Conservation (phyloP, 371 early-diverging fungal species). For the Zancudomyces culisetae region DNA sequence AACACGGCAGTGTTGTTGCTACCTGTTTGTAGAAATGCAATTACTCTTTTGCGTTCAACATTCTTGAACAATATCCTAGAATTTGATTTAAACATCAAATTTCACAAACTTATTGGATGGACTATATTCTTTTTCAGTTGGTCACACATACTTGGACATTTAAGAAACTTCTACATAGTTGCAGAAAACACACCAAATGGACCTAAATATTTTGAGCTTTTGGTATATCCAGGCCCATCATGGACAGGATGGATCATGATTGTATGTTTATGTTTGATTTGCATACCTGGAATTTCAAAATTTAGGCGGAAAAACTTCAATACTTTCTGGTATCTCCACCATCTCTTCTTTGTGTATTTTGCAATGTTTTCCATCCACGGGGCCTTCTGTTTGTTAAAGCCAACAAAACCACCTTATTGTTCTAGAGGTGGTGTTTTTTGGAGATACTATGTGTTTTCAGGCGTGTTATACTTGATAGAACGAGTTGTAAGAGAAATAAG, state of each 20-base stretch:
- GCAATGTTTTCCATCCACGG: constrained; percentile 60
- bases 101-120: constrained; percentile 64
- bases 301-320: constrained; percentile 50
- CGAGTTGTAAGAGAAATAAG: constrained; percentile 50
- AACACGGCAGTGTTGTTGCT: constrained; percentile 56
- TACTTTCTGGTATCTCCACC: constrained; percentile 68
- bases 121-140: constrained; percentile 49
- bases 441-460: constrained; percentile 57
- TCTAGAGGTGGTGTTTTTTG: constrained; percentile 52
- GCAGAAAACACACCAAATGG: constrained; percentile 9
- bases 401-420: constrained; percentile 42
- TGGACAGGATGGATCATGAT: constrained; percentile 58
- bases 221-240: constrained; percentile 50
- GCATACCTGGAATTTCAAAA: constrained; percentile 37
- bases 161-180: constrained; percentile 43
- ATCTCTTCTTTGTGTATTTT: constrained; percentile 63
- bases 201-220: constrained; percentile 16
- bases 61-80: constrained; percentile 50
- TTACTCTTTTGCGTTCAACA: constrained; percentile 48
- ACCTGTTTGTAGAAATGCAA: constrained; percentile 60
- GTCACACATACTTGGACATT: constrained; percentile 50
- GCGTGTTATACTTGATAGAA: constrained; percentile 44
- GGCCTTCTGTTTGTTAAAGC: constrained; percentile 62
- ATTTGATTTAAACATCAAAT: constrained; percentile 60
- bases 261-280: constrained; percentile 43